Percentiles rank a stretch among this genome's conserved stretches.
These are phyloP conservation scores for Apiotrichum gracile DNA, from an alignment of 1,284 basidiomycete species.

Conservation along the genomic window DNA sequence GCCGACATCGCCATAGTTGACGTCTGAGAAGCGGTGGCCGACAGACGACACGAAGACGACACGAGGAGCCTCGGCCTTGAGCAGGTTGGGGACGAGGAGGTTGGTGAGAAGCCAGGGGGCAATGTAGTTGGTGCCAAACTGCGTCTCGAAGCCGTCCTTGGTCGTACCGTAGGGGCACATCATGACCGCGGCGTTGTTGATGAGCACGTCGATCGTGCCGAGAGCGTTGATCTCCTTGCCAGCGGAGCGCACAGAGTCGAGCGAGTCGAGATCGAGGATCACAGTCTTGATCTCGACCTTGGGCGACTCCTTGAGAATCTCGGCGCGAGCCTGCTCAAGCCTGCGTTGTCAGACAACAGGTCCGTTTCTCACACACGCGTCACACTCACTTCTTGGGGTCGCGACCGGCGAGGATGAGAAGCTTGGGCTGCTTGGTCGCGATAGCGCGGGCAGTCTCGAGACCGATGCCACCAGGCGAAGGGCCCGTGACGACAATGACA, in stretches of 20 bases:
- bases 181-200: constrained; percentile 33
- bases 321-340: constrained; percentile 6
- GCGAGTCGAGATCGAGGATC: constrained; percentile 14
- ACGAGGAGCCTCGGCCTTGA: constrained; percentile 5
- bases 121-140: constrained; percentile 33
- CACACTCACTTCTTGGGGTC: constrained; percentile 16
- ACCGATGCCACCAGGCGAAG: constrained; percentile 15
- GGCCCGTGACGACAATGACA: constrained; percentile 19
- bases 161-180: constrained; percentile 16
- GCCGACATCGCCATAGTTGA: constrained; percentile 15
- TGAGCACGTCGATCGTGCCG: constrained; percentile 21
- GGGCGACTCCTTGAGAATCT: constrained; percentile 8
- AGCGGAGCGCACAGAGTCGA: constrained; percentile 5
- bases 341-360: constrained; percentile 11
- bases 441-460: constrained; percentile 19
- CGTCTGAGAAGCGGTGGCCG: constrained; percentile 5
- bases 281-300: constrained; percentile 2
- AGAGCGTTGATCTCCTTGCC: constrained; percentile 6
- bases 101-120: constrained; percentile 28
- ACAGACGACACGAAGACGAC: constrained; percentile 14
- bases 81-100: constrained; percentile 14
- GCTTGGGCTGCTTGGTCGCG: constrained; percentile 12
- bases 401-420: constrained; percentile 19
- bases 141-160: constrained; percentile 27
- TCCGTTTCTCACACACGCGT: no score